Conservation (phyloP, 495 filamentous ascomycete species). For the Penicillium ochrochloron region DNA sequence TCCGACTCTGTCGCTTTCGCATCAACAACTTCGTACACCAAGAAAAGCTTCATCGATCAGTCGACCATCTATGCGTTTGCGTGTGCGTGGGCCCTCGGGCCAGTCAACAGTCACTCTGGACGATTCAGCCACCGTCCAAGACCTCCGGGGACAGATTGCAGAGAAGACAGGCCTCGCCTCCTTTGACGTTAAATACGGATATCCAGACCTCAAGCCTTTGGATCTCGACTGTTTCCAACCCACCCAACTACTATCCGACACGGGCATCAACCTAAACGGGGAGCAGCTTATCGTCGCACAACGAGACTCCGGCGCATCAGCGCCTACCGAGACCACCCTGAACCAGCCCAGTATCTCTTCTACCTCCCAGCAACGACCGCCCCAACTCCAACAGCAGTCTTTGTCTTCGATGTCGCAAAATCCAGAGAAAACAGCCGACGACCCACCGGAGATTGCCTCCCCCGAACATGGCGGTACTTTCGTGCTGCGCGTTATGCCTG, state of each 20-base stretch:
- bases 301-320: constrained; percentile 37
- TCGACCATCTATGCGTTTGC: constrained; percentile 57
- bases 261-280: constrained; percentile 73
- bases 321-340: constrained; percentile 9
- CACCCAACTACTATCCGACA: constrained; percentile 53
- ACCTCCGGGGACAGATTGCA: constrained; percentile 61
- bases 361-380: constrained; percentile 8
- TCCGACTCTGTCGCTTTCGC: not conserved
- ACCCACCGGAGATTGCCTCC: constrained; percentile 73
- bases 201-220: constrained; percentile 72
- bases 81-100: constrained; percentile 66
- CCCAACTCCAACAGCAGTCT: constrained; percentile 23
- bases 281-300: constrained; percentile 77
- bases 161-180: constrained; percentile 53
- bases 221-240: constrained; percentile 56
- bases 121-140: constrained; percentile 65
- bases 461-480: constrained; percentile 65
- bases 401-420: constrained; percentile 29
- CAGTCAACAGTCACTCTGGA: constrained; percentile 65
- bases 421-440: constrained; percentile 38
- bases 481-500: constrained; percentile 92
- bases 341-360: constrained; percentile 13
- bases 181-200: constrained; percentile 87
- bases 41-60: not conserved
- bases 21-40: not conserved